Percentiles rank a stretch among this genome's conserved stretches.
These are phyloP conservation scores for Asclepias syriaca DNA, from an alignment of 257 asterid species.

Conservation along the genomic window DNA sequence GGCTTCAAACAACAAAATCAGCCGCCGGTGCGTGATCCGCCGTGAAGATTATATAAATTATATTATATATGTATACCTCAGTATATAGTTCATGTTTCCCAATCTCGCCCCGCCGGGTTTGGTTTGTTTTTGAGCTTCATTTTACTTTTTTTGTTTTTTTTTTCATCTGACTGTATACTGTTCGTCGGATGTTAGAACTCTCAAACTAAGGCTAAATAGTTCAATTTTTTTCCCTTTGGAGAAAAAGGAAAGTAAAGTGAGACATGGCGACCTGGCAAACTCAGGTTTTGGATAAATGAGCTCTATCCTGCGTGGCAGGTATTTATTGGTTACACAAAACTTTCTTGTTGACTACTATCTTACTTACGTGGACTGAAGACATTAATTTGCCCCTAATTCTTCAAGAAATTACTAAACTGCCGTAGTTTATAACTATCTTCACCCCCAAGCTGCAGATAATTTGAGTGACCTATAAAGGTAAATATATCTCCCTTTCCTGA, in stretches of 20 bases:
- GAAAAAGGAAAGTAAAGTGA: too few relatives aligned
- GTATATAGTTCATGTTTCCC: too few relatives aligned
- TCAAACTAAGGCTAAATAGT: too few relatives aligned
- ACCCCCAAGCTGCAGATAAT: conserved; percentile 3
- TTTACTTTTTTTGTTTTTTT: too few relatives aligned
- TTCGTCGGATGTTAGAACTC: too few relatives aligned
- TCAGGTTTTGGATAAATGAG: not conserved
- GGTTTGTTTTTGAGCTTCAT: too few relatives aligned
- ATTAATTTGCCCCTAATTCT: not conserved
- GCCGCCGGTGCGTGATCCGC: not conserved
- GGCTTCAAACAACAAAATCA: not conserved
- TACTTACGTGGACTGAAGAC: not conserved
- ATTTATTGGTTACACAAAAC: not conserved
- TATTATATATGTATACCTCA: not conserved
- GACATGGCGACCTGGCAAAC: not conserved
- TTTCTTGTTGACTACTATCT: not conserved
- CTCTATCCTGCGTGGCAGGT: not conserved
- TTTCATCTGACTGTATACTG: too few relatives aligned
- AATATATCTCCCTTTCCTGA: not conserved
- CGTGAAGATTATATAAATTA: not conserved
- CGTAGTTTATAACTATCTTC: not conserved
- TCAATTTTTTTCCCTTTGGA: too few relatives aligned
- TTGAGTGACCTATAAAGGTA: not conserved
- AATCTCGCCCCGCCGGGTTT: too few relatives aligned
- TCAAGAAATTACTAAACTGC: not conserved